Evolutionary conservation across 257 asterid genomes (phyloP), one percentile per base, ranked within the genome.

Genomic region (Plantago ovata): DNA sequence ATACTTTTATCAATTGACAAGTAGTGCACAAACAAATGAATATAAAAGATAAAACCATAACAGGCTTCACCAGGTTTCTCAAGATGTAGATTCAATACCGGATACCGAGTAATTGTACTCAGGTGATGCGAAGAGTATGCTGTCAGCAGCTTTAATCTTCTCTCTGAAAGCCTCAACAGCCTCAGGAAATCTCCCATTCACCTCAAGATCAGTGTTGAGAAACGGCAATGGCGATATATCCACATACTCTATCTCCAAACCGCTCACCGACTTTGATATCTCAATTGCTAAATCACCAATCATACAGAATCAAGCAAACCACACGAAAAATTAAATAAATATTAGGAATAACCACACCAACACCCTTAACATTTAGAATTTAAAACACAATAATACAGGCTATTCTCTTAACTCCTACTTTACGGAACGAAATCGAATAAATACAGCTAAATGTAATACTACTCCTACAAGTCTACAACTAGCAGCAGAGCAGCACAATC

Each of bases 21-120:
- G 3, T 28, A 28, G 4, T 28, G 36, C 36, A 28, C 7, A 28
- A 28, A 28, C 36, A 28, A 28, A 38, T 4, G 58, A 3, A 51
- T 16, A 9, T n/a, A 13, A 7, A 42, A 32, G 38, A 12, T 28
- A 54, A 47, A 32, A 12, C 18, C 24, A 28, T 9, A 2, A 52
- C 21, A 15, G 32, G 56, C 41, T 54, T 0, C 24, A 65, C 5
- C 7, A 22, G 59, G 57, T 38, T 36, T 13, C 10, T 4, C 7
- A 48, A 48, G 62, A 60, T 18, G 15, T 12, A 19, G 24, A 38
- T 13, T 44, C 13, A 15, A n/a, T 83, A 90, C 94, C 98, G 11
- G 94, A 60, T 23, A 87, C 68, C 3, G 98, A 87, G 72, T 85
- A 91, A 69, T 87, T 91, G 69, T 85, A 87, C 81, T 91, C 98